Percentiles rank a stretch among this genome's conserved stretches.
These are phyloP conservation scores for Thielaviopsis punctulata DNA, from an alignment of 2,329 filamentous ascomycete species.

Conservation along the genomic window DNA sequence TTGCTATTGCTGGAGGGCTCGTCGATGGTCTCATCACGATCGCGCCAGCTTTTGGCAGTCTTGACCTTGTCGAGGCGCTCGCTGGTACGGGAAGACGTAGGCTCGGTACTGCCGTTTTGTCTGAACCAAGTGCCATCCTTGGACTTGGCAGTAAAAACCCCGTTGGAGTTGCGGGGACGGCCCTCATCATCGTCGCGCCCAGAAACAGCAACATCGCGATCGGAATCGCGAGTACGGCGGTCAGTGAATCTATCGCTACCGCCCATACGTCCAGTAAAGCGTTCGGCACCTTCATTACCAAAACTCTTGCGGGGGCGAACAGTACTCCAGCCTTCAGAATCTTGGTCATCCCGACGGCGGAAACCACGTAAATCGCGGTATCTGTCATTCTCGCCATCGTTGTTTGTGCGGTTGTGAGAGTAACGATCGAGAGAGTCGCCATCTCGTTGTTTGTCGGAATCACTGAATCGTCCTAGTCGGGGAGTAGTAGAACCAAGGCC, in stretches of 20 bases:
- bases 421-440: slow-evolving; percentile 39
- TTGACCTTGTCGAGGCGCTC: slow-evolving; percentile 36
- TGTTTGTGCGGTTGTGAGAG: slow-evolving; percentile 28
- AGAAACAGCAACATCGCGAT: slow-evolving; percentile 36
- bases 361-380: slow-evolving; percentile 26
- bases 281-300: slow-evolving; percentile 53
- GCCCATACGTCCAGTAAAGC: slow-evolving; percentile 50
- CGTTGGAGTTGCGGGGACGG: slow-evolving; percentile 40
- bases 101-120: slow-evolving; percentile 29
- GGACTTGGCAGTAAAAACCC: slow-evolving; percentile 30
- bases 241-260: slow-evolving; percentile 28
- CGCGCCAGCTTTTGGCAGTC: slow-evolving; percentile 39
- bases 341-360: slow-evolving; percentile 40
- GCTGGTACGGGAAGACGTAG: slow-evolving; percentile 22
- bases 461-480: not conserved
- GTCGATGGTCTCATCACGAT: slow-evolving; percentile 29
- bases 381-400: slow-evolving; percentile 30
- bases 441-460: slow-evolving; percentile 24
- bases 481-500: slow-evolving; percentile 10
- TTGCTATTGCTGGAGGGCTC: slow-evolving; percentile 39
- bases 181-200: slow-evolving; percentile 35
- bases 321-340: slow-evolving; percentile 57
- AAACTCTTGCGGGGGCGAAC: slow-evolving; percentile 61
- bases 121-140: slow-evolving; percentile 64
- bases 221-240: slow-evolving; percentile 33